Evolutionary conservation across 2,329 filamentous ascomycete genomes (phyloP).

Genomic region (Cercospora nicotianae): DNA sequence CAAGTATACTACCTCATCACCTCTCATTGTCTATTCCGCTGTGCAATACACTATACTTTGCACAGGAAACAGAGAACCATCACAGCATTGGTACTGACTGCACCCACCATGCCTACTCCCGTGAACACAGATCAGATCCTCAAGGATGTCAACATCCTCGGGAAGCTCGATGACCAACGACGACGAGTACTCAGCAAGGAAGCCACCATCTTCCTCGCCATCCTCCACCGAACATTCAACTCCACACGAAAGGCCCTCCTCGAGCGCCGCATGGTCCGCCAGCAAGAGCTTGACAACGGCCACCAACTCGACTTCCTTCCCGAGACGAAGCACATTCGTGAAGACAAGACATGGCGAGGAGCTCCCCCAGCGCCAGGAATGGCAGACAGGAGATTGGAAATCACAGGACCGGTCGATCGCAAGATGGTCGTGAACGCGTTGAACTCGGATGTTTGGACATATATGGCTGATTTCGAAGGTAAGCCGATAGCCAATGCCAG

Average conservation of each 20-base stretch:
- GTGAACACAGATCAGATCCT: conserved; percentile 65
- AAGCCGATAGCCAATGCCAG: conserved; percentile 36
- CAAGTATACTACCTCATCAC: conserved; percentile 11
- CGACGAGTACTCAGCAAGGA: conserved; percentile 90
- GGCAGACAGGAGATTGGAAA: conserved; percentile 91
- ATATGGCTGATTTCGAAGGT: conserved; percentile 99
- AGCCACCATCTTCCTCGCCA: conserved; percentile 85
- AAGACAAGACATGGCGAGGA: conserved; percentile 90
- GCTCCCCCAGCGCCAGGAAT: conserved; percentile 88
- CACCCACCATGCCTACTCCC: conserved; percentile 29
- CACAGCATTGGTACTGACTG: conserved; percentile 4
- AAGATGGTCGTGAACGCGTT: conserved; percentile 99
- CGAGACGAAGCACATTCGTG: conserved; percentile 92
- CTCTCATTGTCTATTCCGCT: conserved; percentile 13
- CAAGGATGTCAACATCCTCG: conserved; percentile 84
- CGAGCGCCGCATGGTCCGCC: conserved; percentile 79
- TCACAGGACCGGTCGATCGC: conserved; percentile 92
- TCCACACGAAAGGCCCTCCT: conserved; percentile 81
- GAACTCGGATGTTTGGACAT: conserved; percentile 96
- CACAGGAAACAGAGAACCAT: background rate
- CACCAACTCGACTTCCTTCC: conserved; percentile 88
- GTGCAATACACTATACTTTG: background rate
- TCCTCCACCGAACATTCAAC: conserved; percentile 95
- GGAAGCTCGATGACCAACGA: conserved; percentile 72
- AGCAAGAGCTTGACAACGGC: conserved; percentile 91